A percentile compares a stretch with the other conserved stretches of the same genome.
These are phyloP conservation scores for Kurtzmaniella quercitrusa DNA, from an alignment of 1,139 yeast genomes.

Conservation along the genomic window DNA sequence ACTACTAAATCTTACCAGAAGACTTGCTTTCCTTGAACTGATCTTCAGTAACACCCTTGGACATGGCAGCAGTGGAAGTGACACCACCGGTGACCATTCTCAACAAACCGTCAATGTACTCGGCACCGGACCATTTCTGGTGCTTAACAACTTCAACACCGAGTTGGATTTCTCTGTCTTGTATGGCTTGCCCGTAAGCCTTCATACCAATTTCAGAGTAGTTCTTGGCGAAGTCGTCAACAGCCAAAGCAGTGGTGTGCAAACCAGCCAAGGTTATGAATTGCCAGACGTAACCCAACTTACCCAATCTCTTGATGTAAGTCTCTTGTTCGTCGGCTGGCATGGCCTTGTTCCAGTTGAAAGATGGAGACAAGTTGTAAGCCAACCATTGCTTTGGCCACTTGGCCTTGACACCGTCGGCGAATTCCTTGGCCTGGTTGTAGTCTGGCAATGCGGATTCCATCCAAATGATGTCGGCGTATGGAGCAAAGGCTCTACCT, in stretches of 20 bases:
- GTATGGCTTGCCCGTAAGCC: constrained; percentile 87
- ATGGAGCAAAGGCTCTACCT: constrained; percentile 94
- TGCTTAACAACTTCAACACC: constrained; percentile 97
- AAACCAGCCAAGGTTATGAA: constrained; percentile 96
- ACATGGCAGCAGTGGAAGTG: constrained; percentile 96
- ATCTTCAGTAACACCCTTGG: constrained; percentile 96
- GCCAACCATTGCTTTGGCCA: constrained; percentile 94
- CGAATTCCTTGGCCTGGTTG: constrained; percentile 90
- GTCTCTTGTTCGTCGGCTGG: constrained; percentile 82
- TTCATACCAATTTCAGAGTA: constrained; percentile 87
- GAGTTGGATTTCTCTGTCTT: constrained; percentile 80
- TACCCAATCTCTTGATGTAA: constrained; percentile 80
- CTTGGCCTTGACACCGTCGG: constrained; percentile 78
- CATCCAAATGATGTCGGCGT: constrained; percentile 97
- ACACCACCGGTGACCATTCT: constrained; percentile 94
- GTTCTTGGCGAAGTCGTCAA: constrained; percentile 77
- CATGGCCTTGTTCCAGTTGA: constrained; percentile 98
- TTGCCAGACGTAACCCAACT: constrained; percentile 96
- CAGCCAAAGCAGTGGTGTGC: constrained; percentile 93
- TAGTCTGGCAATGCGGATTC: constrained; percentile 95
- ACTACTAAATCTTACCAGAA: constrained; percentile 13
- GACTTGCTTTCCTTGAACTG: constrained; percentile 61
- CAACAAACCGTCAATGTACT: constrained; percentile 87
- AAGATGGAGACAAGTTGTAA: constrained; percentile 92
- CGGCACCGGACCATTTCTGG: constrained; percentile 99